A percentile compares a stretch with the other conserved stretches of the same genome.
Conservation (phyloP, 2,329 filamentous ascomycete species). For the Penicillium italicum region DNA sequence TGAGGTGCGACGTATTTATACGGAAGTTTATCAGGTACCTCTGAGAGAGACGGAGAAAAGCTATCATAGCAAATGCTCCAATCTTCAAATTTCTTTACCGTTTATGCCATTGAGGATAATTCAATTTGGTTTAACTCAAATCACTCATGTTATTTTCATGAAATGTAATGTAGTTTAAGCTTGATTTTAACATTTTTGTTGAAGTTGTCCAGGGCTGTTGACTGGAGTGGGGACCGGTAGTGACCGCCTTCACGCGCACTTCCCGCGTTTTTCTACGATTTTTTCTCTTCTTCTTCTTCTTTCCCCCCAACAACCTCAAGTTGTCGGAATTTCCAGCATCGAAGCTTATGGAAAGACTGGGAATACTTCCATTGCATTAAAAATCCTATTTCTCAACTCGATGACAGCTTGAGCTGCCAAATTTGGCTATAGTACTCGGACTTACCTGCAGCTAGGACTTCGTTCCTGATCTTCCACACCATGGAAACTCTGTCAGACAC, state of each 20-base stretch:
- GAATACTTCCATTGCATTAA: slow-evolving; percentile 4
- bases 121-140: neutral
- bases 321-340: neutral
- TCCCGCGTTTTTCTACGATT: slow-evolving; percentile 7
- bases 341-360: neutral
- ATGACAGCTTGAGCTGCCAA: slow-evolving; percentile 22
- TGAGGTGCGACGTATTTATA: too few relatives aligned
- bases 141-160: neutral
- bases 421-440: slow-evolving; percentile 16
- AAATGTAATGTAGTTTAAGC: neutral
- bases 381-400: slow-evolving; percentile 13
- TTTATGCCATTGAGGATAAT: neutral
- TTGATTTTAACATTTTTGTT: neutral
- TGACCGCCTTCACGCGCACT: slow-evolving; percentile 9
- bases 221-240: slow-evolving; percentile 2
- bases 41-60: neutral
- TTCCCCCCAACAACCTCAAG: neutral
- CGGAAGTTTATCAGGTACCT: too few relatives aligned
- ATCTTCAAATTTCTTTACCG: neutral
- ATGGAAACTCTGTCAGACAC: slow-evolving; percentile 76
- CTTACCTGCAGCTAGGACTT: slow-evolving; percentile 19
- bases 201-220: neutral
- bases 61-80: neutral
- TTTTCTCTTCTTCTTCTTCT: slow-evolving; percentile 3
- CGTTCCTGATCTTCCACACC: slow-evolving; percentile 8